Base-by-base conservation (phyloP, 208 protist genomes). In the Acanthamoeba sp. region DNA sequence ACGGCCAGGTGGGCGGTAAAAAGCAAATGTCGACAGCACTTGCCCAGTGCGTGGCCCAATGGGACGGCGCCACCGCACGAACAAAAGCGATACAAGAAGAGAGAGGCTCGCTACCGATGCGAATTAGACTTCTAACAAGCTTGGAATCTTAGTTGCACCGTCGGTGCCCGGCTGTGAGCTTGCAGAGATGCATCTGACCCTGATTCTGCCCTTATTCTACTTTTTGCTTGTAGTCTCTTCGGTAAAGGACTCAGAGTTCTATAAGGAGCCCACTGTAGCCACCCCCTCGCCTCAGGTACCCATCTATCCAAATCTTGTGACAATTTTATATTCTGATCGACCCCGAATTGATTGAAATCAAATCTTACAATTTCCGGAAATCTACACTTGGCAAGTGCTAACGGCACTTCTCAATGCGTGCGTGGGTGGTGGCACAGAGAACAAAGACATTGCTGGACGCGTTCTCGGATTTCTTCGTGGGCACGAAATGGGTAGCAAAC, bases 361-460 rank as follows among this genome's bases (percentile, higher is more conserved):
- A 3, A 7, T 66, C 59, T 32, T 14, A 2, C 2, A 66, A 69
- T 69, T 69, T 69, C 29, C 2, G 29, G 16, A 20, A 69, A 50
- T 12, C 7, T 50, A 3, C 45, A 50, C 12, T 50, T 52, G 10
- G 10, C 6, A 52, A n/a, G n/a, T n/a, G n/a, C n/a, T 3, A 16
- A 52, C 2, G 10, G 45, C 45, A 16, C 18, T 50, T 50, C 14
- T 16, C 18, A 10, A 52, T 52, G 45, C 0, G 45, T 52, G 45
- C 45, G 18, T 52, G 45, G 45, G 18, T 52, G 45, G 12, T 7
- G 12, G 22, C 0, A 32, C 66, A 76, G 66, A 76, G 66, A 42
- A 38, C 66, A 5, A 76, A 76, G 66, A 76, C 66, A 76, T 42
- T 76, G 66, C 66, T 76, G 66, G 66, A 76, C 66, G 66, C 66